Conservation (phyloP, 1,139 yeast species). For the Kodamaea sp. region DNA sequence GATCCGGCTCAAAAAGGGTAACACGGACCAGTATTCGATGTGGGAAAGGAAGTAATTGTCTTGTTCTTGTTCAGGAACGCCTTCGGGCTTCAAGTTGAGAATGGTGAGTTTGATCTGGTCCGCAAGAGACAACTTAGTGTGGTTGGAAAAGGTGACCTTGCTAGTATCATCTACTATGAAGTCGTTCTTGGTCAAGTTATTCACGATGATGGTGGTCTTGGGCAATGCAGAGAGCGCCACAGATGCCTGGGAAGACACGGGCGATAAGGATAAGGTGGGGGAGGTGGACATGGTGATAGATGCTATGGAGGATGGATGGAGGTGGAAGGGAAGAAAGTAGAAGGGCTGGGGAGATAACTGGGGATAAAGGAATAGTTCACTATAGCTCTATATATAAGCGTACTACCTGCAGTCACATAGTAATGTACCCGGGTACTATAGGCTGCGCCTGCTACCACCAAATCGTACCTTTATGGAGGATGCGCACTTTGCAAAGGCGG, state of each 20-base stretch:
- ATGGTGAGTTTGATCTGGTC: constrained; percentile 38
- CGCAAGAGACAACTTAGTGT: constrained; percentile 27
- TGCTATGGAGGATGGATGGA: no score
- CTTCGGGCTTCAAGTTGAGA: constrained; percentile 23
- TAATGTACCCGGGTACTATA: background rate
- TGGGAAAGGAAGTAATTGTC: constrained; percentile 29
- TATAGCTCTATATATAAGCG: background rate
- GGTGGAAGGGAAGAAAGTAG: no score
- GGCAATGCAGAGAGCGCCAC: constrained; percentile 6
- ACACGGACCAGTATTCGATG: constrained; percentile 46
- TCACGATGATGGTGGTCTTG: constrained; percentile 41
- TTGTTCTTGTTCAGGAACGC: constrained; percentile 10
- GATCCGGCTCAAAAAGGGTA: constrained; percentile 44
- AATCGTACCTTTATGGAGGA: no score
- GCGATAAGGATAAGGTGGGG: constrained; percentile 7
- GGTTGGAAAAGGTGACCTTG: constrained; percentile 6
- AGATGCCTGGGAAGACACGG: constrained; percentile 5
- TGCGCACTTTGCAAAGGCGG: no score
- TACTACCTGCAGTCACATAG: background rate
- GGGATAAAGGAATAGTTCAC: background rate
- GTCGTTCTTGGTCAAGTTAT: constrained; percentile 34
- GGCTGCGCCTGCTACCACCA: background rate
- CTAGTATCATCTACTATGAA: constrained; percentile 23
- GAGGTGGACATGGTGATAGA: constrained; percentile 1
- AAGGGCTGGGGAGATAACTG: no score